Base-by-base conservation (phyloP, 176 grass and related monocot genomes). In the Raddia distichophylla region DNA sequence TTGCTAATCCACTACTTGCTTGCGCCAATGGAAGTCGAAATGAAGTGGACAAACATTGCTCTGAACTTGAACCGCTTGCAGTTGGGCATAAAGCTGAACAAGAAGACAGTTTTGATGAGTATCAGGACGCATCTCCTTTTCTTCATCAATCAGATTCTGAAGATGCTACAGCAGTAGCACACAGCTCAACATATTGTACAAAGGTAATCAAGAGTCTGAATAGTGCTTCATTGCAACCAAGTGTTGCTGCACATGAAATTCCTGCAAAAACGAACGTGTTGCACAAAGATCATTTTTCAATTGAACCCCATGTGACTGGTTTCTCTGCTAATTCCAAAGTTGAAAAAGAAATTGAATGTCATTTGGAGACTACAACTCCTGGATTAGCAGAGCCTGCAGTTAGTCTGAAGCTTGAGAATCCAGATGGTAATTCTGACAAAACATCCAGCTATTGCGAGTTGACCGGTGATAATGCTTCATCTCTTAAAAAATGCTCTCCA, bases 61-160 rank as follows among this genome's bases (percentile, higher is more conserved):
- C 59, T 80, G 68, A 65, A 80, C 64, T 48, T 34, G 59, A 14
- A 74, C 11, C 19, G 19, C 22, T 35, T 56, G 20, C 76, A 66
- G 76, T 48, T 74, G 40, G 18, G 35, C 59, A 70, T 64, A 58
- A 14, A 37, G 56, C 48, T 49, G 78, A 77, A 71, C 71, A n/a
- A 77, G 90, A 85, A 82, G 83, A 75, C 78, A 75, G 83, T 75
- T 53, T 78, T 65, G 67, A 77, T 65, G 90, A 89, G 49, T 84
- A 80, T 15, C 82, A 85, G 56, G 86, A 92, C 53, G 83, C 86
- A 77, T 92, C 87, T 84, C 35, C 75, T 9, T 84, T 78, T 79
- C 83, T 78, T 79, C 72, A 56, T 78, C 86, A 83, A 71, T 45
- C 82, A 74, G 82, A 91, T 67, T 73, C 20, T 20, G 73, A 89